These are phyloP conservation scores for Paramecium biaurelia DNA, from an alignment of 73 alveolate genomes.

Conservation along the genomic window DNA sequence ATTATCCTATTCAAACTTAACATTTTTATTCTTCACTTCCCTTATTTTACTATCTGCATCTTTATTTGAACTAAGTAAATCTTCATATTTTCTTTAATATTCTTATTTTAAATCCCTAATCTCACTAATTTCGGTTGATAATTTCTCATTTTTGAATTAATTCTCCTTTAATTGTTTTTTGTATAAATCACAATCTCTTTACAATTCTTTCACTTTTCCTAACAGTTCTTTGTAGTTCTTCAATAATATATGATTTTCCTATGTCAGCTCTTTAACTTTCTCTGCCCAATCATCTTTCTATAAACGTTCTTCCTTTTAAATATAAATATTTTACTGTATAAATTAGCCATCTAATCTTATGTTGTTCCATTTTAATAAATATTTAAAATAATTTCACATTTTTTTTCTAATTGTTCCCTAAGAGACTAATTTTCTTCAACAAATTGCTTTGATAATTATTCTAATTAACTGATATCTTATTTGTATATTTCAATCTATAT, in stretches of 20 bases:
- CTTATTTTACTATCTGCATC: not conserved
- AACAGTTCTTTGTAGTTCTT: not conserved
- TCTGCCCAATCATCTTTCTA: conserved; percentile 24
- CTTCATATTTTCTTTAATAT: not conserved
- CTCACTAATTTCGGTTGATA: not conserved
- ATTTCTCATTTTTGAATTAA: not conserved
- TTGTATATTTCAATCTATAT: not conserved
- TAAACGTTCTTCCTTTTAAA: not conserved
- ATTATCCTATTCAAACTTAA: not conserved
- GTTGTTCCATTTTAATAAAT: not conserved
- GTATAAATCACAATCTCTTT: not conserved
- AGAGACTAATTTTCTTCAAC: not conserved
- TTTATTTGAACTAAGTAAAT: not conserved
- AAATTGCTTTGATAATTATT: not conserved
- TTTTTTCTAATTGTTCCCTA: not conserved
- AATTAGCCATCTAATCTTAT: not conserved
- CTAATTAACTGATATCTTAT: not conserved
- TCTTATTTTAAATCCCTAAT: not conserved
- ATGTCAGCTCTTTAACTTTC: not conserved
- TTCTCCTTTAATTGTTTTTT: not conserved
- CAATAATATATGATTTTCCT: not conserved
- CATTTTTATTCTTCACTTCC: not conserved
- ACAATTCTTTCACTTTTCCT: not conserved
- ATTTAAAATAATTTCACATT: not conserved
- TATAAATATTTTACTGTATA: not conserved